Conservation (phyloP, 352 stramenopile species). For the Phytophthora macrochlamydospora region DNA sequence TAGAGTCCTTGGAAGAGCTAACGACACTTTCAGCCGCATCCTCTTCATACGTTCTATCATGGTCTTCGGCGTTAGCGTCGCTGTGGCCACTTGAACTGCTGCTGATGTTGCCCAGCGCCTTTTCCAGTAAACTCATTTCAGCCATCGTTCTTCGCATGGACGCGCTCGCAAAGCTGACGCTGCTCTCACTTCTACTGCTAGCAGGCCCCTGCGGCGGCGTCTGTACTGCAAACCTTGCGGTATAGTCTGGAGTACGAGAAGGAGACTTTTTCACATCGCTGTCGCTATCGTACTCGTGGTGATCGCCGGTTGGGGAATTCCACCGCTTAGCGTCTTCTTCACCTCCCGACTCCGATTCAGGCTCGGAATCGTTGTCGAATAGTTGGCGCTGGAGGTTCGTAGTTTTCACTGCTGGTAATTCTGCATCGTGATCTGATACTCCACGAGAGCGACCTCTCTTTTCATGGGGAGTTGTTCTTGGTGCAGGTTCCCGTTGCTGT, state of each 20-base stretch:
- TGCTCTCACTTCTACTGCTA: constrained; percentile 46
- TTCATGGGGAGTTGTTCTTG: background rate
- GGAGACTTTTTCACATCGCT: constrained; percentile 6
- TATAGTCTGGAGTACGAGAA: constrained; percentile 15
- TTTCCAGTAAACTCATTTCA: constrained; percentile 69
- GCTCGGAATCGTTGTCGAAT: constrained; percentile 14
- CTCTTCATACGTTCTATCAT: background rate
- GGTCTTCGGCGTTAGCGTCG: constrained; percentile 3
- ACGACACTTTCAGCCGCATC: constrained; percentile 8
- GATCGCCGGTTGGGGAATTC: constrained; percentile 9
- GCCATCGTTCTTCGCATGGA: constrained; percentile 61
- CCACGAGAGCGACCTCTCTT: constrained; percentile 9
- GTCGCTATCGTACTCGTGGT: background rate
- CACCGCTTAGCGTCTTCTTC: constrained; percentile 12
- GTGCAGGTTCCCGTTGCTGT: background rate
- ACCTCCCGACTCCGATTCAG: constrained; percentile 7
- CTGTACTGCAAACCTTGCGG: constrained; percentile 5
- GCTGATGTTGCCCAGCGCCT: constrained; percentile 68
- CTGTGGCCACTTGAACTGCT: constrained; percentile 40
- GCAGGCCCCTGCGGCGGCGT: constrained; percentile 6
- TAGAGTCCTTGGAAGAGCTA: constrained; percentile 4
- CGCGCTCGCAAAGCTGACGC: constrained; percentile 46
- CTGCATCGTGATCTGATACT: background rate
- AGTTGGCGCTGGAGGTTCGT: constrained; percentile 3
- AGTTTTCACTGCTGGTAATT: too few relatives aligned